These are phyloP conservation scores for Didymella pinodella DNA, from an alignment of 2,329 filamentous ascomycete species.

Conservation along the genomic window DNA sequence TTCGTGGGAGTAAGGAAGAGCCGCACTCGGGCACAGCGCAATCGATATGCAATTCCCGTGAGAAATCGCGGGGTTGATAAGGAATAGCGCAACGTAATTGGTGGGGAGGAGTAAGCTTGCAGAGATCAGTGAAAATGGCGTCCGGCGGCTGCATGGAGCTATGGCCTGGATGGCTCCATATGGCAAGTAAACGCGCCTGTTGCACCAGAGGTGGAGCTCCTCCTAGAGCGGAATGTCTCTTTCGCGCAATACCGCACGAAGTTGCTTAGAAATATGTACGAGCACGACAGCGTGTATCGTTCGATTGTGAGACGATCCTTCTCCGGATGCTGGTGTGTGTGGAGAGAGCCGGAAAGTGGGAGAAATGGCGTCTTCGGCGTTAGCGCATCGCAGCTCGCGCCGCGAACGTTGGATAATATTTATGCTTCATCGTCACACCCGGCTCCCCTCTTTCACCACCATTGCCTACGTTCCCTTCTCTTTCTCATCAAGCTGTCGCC, in stretches of 20 bases:
- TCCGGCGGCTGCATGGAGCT: constrained; percentile 29
- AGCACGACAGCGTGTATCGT: constrained; percentile 26
- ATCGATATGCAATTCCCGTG: constrained; percentile 40
- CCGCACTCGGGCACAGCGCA: constrained; percentile 26
- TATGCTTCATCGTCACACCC: constrained; percentile 32
- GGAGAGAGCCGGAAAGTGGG: constrained; percentile 23
- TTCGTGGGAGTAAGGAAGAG: constrained; percentile 16
- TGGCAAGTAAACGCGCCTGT: constrained; percentile 25
- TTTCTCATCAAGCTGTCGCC: constrained; percentile 12
- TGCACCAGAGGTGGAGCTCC: constrained; percentile 25
- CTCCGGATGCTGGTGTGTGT: constrained; percentile 17
- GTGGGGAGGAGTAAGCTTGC: constrained; percentile 29
- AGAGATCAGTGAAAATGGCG: constrained; percentile 27
- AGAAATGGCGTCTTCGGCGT: constrained; percentile 30
- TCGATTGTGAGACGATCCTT: constrained; percentile 35
- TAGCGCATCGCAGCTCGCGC: constrained; percentile 23
- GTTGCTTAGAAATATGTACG: constrained; percentile 24
- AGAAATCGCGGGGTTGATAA: constrained; percentile 44
- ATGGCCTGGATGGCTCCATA: constrained; percentile 25
- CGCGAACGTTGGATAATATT: constrained; percentile 33
- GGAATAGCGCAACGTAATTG: constrained; percentile 31
- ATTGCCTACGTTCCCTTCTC: constrained; percentile 18
- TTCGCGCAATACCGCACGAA: constrained; percentile 21
- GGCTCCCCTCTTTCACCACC: constrained; percentile 27
- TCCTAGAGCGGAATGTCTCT: constrained; percentile 21